Conservation (phyloP, 768 basidiomycete species). For the Mycena sanguinolenta region DNA sequence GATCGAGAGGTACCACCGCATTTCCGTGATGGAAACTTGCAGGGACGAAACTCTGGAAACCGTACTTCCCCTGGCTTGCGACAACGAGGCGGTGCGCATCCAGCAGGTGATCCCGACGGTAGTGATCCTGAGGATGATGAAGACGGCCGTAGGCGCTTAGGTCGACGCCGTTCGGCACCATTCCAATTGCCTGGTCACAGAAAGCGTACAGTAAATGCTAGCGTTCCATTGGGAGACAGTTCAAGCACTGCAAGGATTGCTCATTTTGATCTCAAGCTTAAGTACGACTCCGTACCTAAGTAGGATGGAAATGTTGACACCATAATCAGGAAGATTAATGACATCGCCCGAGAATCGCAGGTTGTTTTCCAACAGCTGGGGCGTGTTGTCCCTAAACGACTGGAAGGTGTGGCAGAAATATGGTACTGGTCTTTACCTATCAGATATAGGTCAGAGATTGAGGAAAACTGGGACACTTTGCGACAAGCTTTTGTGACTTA, state of each 20-base stretch:
- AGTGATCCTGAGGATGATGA: neutral
- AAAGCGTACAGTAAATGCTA: neutral
- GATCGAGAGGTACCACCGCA: neutral
- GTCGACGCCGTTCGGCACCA: neutral
- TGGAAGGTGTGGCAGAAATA: conserved; percentile 41
- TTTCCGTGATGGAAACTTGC: neutral
- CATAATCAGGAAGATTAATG: conserved; percentile 44
- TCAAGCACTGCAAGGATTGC: neutral
- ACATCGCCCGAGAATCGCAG: conserved; percentile 37
- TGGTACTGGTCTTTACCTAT: conserved; percentile 48
- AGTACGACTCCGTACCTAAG: conserved; percentile 44
- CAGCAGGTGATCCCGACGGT: neutral
- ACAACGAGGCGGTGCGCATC: neutral
- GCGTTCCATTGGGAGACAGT: no score
- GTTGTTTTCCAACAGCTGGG: conserved; percentile 46
- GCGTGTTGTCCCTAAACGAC: conserved; percentile 44
- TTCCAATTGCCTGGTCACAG: neutral
- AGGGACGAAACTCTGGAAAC: neutral
- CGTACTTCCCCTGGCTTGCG: neutral
- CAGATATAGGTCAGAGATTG: conserved; percentile 23
- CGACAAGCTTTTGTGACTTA: conserved; percentile 42
- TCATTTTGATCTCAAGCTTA: conserved; percentile 48
- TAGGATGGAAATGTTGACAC: conserved; percentile 50
- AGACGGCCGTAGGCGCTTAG: neutral
- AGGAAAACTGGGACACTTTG: conserved; percentile 47